Base-by-base conservation (phyloP, 2,329 filamentous ascomycete species). In the Epicoccum nigrum region DNA sequence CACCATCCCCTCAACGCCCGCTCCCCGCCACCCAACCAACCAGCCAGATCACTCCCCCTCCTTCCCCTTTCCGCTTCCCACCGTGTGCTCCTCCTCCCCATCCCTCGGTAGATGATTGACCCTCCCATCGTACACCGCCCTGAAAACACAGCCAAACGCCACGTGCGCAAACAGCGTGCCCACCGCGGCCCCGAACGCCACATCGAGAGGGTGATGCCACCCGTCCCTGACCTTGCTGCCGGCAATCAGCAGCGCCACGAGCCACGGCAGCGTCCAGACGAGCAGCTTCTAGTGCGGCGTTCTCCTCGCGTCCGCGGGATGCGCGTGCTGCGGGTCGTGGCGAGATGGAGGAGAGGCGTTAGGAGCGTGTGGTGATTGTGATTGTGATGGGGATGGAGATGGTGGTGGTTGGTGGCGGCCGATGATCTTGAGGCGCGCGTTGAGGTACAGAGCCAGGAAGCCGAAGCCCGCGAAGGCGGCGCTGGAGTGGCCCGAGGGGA, bases 191-290 rank as follows among this genome's bases (percentile, higher is more conserved):
- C 86, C 86, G 1, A 82, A 83, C 0, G 88, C 47, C 7, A 87
- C 76, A 54, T 90, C 87, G 48, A 87, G 86, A 80, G 85, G 88
- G 70, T 90, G 85, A 71, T 91, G 87, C 70, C 62, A 71, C n/a
- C 86, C 82, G 58, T 90, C 73, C 45, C 89, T 86, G 0, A 86
- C 86, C 27, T 90, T 76, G 0, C 84, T 83, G 3, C 84, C 85
- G 0, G 82, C 85, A 19, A 90, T 86, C 1, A 90, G 73, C 0
- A 77, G 74, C 0, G 86, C 87, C 1, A 83, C 81, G 0, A 89
- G 78, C 21, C 89, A 73, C 0, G 88, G 87, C 0, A 81, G 75
- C 51, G 84, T 85, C 20, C 83, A 77, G 7, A 79, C 76, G 9
- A 86, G 73, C 8, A 89, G 67, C 72, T 89, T 89, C 87, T 87